These are phyloP conservation scores for Penicillium freii DNA, from an alignment of 2,329 filamentous ascomycete genomes.

Conservation along the genomic window DNA sequence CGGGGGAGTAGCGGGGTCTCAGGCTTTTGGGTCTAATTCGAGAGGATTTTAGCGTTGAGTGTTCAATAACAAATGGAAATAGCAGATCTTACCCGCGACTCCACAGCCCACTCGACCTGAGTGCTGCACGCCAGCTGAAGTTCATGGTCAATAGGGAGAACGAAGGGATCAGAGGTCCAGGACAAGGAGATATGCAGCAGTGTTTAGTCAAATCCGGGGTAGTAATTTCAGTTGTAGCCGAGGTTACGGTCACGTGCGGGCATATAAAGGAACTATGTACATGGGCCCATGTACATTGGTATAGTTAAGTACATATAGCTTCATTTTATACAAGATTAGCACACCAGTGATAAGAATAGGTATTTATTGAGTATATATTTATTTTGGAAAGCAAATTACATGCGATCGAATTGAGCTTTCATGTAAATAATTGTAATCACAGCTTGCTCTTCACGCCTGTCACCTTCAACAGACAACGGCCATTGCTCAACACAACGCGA, in stretches of 20 bases:
- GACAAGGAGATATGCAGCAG: not conserved
- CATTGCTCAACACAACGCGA: conserved; percentile 85
- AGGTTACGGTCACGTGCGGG: conserved; percentile 8
- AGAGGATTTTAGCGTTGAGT: not conserved
- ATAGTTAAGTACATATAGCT: not conserved
- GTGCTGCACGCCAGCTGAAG: not conserved
- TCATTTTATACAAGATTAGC: no score
- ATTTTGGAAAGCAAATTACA: not conserved
- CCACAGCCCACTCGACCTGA: not conserved
- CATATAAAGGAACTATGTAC: not conserved
- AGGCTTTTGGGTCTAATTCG: not conserved
- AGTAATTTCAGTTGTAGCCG: conserved; percentile 1
- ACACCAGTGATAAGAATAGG: no score
- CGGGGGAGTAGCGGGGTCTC: not conserved
- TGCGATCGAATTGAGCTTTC: not conserved
- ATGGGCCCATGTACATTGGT: not conserved
- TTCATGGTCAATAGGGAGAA: not conserved
- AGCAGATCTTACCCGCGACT: not conserved
- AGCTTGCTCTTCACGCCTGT: conserved; percentile 62
- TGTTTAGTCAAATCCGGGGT: conserved; percentile 1
- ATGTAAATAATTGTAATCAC: conserved; percentile 37
- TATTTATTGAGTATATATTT: not conserved
- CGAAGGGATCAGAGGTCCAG: not conserved
- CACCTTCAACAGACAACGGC: conserved; percentile 72
- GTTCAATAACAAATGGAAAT: not conserved